Evolutionary conservation across 2,329 filamentous ascomycete species (phyloP).

Genomic region (Macroventuria anomochaeta): DNA sequence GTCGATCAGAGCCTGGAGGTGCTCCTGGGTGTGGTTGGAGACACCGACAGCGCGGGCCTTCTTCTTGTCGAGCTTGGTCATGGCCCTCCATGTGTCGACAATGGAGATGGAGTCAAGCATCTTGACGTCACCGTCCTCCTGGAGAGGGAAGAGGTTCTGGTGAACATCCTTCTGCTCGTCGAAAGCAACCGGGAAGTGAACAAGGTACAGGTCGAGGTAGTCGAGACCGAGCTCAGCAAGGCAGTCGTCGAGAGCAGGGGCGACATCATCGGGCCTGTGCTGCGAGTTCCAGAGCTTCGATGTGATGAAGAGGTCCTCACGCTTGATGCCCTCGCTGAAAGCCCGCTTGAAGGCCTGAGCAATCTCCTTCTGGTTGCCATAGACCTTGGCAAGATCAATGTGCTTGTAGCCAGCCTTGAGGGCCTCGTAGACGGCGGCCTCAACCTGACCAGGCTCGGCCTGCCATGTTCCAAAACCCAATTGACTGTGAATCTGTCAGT

Average conservation of each 20-base stretch:
- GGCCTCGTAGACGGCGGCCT: conserved; percentile 51
- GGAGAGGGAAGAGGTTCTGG: conserved; percentile 35
- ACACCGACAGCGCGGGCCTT: conserved; percentile 41
- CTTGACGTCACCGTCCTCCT: conserved; percentile 20
- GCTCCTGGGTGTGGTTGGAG: conserved; percentile 43
- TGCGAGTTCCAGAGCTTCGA: conserved; percentile 93
- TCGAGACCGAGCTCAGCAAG: conserved; percentile 79
- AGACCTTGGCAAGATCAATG: conserved; percentile 40
- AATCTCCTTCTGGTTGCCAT: conserved; percentile 43
- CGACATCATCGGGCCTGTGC: conserved; percentile 72
- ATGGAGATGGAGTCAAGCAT: conserved; percentile 64
- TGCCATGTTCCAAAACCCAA: conserved; percentile 45
- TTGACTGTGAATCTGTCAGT: conserved; percentile 65
- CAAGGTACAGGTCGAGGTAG: conserved; percentile 88
- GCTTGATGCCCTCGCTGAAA: conserved; percentile 53
- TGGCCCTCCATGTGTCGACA: conserved; percentile 46
- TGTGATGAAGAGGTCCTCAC: conserved; percentile 55
- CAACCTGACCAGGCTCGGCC: conserved; percentile 43
- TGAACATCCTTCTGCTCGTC: conserved; percentile 53
- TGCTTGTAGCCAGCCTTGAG: conserved; percentile 43
- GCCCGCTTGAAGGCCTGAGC: conserved; percentile 37
- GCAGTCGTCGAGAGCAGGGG: conserved; percentile 73
- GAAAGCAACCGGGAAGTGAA: conserved; percentile 68
- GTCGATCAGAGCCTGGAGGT: conserved; percentile 62
- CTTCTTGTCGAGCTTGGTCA: conserved; percentile 49